Percentiles rank a stretch among this genome's conserved stretches.
These are phyloP conservation scores for Aphanomyces stellatus DNA, from an alignment of 352 stramenopile species.

Conservation along the genomic window DNA sequence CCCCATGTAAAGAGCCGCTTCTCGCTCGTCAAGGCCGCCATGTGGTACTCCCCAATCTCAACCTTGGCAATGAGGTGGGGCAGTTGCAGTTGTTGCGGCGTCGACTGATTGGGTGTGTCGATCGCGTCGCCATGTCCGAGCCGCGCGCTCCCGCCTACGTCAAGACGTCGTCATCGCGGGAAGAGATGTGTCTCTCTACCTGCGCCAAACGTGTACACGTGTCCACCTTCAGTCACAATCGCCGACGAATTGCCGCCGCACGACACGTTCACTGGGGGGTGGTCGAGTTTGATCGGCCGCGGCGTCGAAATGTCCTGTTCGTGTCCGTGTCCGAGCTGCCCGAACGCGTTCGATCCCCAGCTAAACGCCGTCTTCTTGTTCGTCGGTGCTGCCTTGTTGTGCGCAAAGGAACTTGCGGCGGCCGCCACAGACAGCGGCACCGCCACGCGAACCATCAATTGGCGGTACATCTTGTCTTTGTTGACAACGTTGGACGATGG, in stretches of 20 bases:
- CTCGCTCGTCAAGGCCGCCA: conserved; percentile 11
- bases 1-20: conserved; percentile 13
- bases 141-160: not conserved
- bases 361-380: conserved; percentile 34
- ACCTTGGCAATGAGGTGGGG: not conserved
- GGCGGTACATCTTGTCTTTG: not conserved
- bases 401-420: not conserved
- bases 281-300: not conserved
- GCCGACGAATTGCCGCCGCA: conserved; percentile 17
- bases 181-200: not conserved
- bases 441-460: not conserved
- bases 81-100: conserved; percentile 5
- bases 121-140: conserved; percentile 14
- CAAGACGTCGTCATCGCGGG: not conserved
- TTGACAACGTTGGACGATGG: no score
- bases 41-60: conserved; percentile 19
- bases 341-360: conserved; percentile 46
- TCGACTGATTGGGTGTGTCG: conserved; percentile 17
- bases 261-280: not conserved
- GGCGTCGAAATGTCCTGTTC: conserved; percentile 13
- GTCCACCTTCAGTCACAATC: conserved; percentile 1
- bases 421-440: not conserved
- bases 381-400: not conserved
- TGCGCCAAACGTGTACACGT: conserved; percentile 19
- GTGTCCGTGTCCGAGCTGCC: conserved; percentile 50